Conservation (phyloP, 805 yeast genomes). For the Zygotorulaspora sp. region DNA sequence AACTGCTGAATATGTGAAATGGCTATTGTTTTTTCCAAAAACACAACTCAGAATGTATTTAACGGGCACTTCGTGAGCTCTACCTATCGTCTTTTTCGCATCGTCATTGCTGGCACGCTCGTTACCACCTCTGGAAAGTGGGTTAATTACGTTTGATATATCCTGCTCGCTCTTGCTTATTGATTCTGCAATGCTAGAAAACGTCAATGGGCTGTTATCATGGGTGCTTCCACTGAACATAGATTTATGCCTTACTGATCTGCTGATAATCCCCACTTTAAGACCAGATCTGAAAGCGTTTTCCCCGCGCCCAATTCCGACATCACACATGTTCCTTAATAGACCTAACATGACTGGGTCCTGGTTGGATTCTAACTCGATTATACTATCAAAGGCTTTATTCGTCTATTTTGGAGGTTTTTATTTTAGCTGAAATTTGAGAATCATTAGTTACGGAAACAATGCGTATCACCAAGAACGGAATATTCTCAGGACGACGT, state of each 20-base stretch:
- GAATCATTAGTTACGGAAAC: too few species aligned
- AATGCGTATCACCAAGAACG: too few species aligned
- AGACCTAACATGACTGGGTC: neutral
- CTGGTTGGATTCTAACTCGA: too few species aligned
- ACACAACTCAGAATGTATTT: slow-evolving; percentile 71
- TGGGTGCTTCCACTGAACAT: slow-evolving; percentile 5
- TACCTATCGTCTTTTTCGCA: slow-evolving; percentile 5
- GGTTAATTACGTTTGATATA: slow-evolving; percentile 18
- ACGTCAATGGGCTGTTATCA: slow-evolving; percentile 11
- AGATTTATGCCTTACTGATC: slow-evolving; percentile 10
- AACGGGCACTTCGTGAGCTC: slow-evolving; percentile 37
- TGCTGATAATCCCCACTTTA: neutral
- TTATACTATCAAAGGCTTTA: too few species aligned
- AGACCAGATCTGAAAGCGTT: neutral
- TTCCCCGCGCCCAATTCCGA: neutral
- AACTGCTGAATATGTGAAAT: slow-evolving; percentile 67
- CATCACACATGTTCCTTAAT: neutral
- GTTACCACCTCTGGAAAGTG: neutral
- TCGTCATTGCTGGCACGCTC: slow-evolving; percentile 1
- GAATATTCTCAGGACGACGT: too few species aligned
- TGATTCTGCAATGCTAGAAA: slow-evolving; percentile 16
- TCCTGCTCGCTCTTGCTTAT: slow-evolving; percentile 8
- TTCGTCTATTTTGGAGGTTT: too few species aligned
- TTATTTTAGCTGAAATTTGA: too few species aligned
- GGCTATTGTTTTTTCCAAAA: slow-evolving; percentile 80